These are phyloP conservation scores for Trichaptum fuscoviolaceum DNA, from an alignment of 768 basidiomycete genomes.

Conservation along the genomic window DNA sequence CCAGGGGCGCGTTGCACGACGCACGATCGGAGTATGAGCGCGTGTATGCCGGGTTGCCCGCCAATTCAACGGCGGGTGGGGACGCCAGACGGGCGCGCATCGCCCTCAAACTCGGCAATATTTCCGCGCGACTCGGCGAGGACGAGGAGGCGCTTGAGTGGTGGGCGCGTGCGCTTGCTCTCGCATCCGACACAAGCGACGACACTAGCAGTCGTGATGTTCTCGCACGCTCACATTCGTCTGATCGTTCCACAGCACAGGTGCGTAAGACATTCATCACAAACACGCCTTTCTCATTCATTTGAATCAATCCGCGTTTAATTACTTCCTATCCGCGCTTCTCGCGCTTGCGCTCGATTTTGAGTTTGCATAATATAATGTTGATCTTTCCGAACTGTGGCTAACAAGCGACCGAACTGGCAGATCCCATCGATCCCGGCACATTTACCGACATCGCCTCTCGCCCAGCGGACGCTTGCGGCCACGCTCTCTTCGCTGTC, in stretches of 20 bases:
- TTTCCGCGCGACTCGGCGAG: constrained; percentile 52
- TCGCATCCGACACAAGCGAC: constrained; percentile 22
- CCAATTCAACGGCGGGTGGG: constrained; percentile 23
- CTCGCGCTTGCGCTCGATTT: constrained; percentile 1
- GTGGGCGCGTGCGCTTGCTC: constrained; percentile 58
- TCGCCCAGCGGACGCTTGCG: constrained; percentile 56
- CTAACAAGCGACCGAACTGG: constrained; percentile 13
- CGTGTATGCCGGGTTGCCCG: constrained; percentile 45
- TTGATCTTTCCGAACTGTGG: constrained; percentile 24
- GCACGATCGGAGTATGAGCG: constrained; percentile 54
- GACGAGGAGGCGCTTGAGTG: constrained; percentile 51
- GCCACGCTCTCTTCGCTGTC: constrained; percentile 67
- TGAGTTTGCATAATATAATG: background rate
- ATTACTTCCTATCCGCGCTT: background rate
- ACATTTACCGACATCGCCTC: constrained; percentile 47
- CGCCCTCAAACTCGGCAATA: constrained; percentile 64
- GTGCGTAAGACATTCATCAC: background rate
- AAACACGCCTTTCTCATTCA: background rate
- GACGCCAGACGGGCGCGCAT: constrained; percentile 32
- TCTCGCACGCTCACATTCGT: background rate
- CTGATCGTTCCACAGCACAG: background rate
- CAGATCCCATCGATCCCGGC: constrained; percentile 28
- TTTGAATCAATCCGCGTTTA: background rate
- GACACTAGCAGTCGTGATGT: background rate
- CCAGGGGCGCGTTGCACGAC: constrained; percentile 40